These are phyloP conservation scores for Microcera coccophila DNA, from an alignment of 2,329 filamentous ascomycete genomes.

Conservation along the genomic window DNA sequence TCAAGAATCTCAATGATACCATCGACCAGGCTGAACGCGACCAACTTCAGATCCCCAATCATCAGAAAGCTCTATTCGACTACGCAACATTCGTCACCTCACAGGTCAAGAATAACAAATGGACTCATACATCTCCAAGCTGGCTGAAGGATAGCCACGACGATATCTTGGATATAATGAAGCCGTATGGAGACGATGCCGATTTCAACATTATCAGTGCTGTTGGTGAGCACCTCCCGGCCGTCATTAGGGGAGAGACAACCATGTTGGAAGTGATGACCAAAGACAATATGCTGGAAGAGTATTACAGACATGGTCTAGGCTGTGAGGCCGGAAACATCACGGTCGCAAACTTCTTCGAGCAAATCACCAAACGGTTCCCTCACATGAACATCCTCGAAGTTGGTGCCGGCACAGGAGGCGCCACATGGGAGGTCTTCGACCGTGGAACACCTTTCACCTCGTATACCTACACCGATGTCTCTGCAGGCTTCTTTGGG, in stretches of 20 bases:
- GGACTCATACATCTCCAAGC: no score
- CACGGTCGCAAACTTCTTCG: no score
- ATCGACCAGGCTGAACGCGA: no score
- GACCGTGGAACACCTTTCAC: background rate
- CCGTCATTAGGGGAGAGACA: constrained; percentile 31
- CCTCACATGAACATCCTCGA: constrained; percentile 7
- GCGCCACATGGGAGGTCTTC: constrained; percentile 1
- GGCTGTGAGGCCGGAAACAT: no score
- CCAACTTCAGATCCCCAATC: background rate
- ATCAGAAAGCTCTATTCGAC: background rate
- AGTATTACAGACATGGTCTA: constrained; percentile 28
- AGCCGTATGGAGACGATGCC: no score
- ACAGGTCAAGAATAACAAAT: background rate
- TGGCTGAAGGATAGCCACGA: no score
- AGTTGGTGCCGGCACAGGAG: constrained; percentile 10
- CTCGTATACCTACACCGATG: constrained; percentile 38
- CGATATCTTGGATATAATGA: no score
- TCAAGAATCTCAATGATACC: no score
- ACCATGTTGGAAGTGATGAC: constrained; percentile 37
- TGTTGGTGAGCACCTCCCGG: constrained; percentile 30
- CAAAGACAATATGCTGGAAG: constrained; percentile 31
- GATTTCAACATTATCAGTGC: background rate
- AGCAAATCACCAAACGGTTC: constrained; percentile 8
- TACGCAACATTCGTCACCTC: background rate
- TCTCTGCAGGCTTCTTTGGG: constrained; percentile 37